phyloP scores from a whole-genome alignment of 2,329 filamentous ascomycete species.

The Scleromitrula shiraiana region DNA sequence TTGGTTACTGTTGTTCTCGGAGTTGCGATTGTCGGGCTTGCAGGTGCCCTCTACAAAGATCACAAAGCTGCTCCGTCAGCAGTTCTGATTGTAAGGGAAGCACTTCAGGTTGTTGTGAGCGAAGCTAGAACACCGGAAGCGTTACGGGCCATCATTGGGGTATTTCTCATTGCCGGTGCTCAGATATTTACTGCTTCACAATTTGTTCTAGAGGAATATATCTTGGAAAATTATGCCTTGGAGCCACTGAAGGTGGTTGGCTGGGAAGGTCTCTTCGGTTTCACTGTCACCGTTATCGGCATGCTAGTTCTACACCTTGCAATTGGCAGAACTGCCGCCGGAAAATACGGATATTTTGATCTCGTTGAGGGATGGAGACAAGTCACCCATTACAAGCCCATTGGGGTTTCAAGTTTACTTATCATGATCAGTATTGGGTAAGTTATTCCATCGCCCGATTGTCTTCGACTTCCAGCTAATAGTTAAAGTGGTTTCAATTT shows the following conservation, averaged over 20 bases:
- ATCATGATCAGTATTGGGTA: slow-evolving; percentile 99
- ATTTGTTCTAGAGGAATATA: slow-evolving; percentile 92
- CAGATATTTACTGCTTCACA: slow-evolving; percentile 97
- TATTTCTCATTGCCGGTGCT: slow-evolving; percentile 83
- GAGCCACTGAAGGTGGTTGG: slow-evolving; percentile 80
- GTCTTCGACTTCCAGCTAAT: slow-evolving; percentile 9
- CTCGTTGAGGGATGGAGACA: slow-evolving; percentile 77
- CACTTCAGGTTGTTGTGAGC: slow-evolving; percentile 34
- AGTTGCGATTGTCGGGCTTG: slow-evolving; percentile 82
- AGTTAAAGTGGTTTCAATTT: slow-evolving; percentile 83
- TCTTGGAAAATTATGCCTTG: slow-evolving; percentile 70
- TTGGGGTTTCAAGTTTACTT: slow-evolving; percentile 70
- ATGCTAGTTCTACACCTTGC: slow-evolving; percentile 75
- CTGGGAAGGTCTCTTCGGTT: slow-evolving; percentile 93
- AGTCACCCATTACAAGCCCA: slow-evolving; percentile 61
- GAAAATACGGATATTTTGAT: slow-evolving; percentile 81
- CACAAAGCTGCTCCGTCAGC: slow-evolving; percentile 33
- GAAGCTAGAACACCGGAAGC: slow-evolving; percentile 45
- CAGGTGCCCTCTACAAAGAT: slow-evolving; percentile 73
- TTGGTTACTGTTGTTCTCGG: slow-evolving; percentile 80
- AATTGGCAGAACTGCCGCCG: slow-evolving; percentile 66
- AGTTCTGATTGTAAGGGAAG: slow-evolving; percentile 32
- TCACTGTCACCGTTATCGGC: slow-evolving; percentile 65
- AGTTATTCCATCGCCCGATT: slow-evolving; percentile 28
- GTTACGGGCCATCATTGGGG: slow-evolving; percentile 67